Evolutionary conservation across 2,329 filamentous ascomycete species (phyloP), one percentile per base, ranked within the genome.

Genomic region (Coniochaeta hoffmannii): DNA sequence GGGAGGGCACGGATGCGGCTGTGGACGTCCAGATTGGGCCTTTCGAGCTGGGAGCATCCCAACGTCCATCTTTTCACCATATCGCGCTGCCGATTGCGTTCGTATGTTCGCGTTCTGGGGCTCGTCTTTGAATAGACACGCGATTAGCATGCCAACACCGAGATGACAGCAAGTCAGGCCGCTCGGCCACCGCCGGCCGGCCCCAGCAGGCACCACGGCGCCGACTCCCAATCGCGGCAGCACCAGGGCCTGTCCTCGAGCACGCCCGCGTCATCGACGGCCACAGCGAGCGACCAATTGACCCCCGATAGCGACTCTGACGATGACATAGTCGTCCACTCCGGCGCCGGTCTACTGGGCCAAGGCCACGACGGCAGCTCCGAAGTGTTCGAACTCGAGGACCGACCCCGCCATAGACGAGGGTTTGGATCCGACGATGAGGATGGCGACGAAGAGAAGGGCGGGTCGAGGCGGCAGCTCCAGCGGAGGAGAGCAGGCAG

Each of bases 331-430:
- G 50, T 28, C 26, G 50, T 44, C n/a, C n/a, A 22, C 14, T 11
- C 49, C 26, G 22, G 11, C n/a, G 49, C 22, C 11, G 41, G 41
- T 5, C 15, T 46, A 12, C 41, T 46, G 14, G 19, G 50, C 34
- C 10, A 49, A 28, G 19, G 51, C 51, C n/a, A 53, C 46, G 17
- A 36, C 53, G 28, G 53, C 57, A 26, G 54, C 30, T 55, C 46
- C 15, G 64, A 63, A 41, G 38, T 38, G 10, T 65, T 65, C 35
- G 62, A 64, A 56, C 35, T 66, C 28, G 26, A 57, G 32, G 61
- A 59, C 28, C 44, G 34, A 24, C 56, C 26, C 36, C 28, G 17
- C 28, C 31, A n/a, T n/a, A n/a, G n/a, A n/a, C n/a, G n/a, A 15
- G 26, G 15, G 34, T 35, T 34, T 44, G 54, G 26, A 35, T 4